Evolutionary conservation across 2,329 filamentous ascomycete species (phyloP).

Genomic region (Fusarium guadeloupense): DNA sequence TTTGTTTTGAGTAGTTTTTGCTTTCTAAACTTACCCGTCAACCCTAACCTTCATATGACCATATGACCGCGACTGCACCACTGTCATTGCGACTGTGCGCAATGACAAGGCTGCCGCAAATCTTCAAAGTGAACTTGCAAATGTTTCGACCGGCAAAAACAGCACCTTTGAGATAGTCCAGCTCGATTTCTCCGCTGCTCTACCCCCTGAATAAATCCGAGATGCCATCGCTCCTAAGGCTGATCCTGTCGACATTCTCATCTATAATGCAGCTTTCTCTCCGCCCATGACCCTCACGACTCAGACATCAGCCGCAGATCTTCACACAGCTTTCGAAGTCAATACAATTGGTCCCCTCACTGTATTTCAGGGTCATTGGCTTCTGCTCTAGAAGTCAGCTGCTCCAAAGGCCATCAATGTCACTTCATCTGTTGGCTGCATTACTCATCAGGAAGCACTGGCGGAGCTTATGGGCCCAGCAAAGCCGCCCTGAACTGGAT

Average conservation of each 20-base stretch:
- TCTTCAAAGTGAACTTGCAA: constrained; percentile 22
- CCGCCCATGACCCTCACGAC: constrained; percentile 41
- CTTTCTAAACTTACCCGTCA: too few relatives aligned
- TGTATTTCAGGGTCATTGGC: constrained; percentile 44
- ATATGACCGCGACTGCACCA: too few relatives aligned
- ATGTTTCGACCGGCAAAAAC: constrained; percentile 39
- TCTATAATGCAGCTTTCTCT: constrained; percentile 60
- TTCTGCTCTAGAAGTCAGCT: constrained; percentile 47
- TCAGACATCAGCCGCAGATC: constrained; percentile 45
- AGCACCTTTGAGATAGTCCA: constrained; percentile 49
- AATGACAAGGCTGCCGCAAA: constrained; percentile 30
- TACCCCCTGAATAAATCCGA: constrained; percentile 30
- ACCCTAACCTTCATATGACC: too few relatives aligned
- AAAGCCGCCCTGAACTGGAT: constrained; percentile 51
- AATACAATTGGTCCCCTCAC: constrained; percentile 55
- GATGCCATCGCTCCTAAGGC: constrained; percentile 47
- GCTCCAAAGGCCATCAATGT: constrained; percentile 50
- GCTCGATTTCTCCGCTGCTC: constrained; percentile 49
- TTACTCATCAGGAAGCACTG: constrained; percentile 45
- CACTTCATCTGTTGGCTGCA: constrained; percentile 49
- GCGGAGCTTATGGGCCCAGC: constrained; percentile 49
- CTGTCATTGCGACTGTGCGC: constrained; percentile 51
- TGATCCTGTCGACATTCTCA: constrained; percentile 58
- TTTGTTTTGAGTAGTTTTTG: too few relatives aligned
- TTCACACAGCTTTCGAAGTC: constrained; percentile 53